Evolutionary conservation across 129 eudicot genomes (phyloP).

Genomic region (Ambrosia trifida): DNA sequence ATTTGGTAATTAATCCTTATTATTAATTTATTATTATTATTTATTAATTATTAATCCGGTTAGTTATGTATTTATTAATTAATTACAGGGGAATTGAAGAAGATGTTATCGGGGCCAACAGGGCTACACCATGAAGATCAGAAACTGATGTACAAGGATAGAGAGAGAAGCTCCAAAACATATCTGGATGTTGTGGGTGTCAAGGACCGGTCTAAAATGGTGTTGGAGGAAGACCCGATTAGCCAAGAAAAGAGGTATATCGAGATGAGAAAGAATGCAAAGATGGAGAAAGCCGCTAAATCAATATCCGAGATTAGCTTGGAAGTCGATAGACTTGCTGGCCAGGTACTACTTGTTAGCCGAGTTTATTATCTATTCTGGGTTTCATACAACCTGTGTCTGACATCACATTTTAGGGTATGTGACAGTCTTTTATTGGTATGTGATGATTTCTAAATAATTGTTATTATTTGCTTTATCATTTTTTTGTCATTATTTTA

Average conservation of each 20-base stretch:
- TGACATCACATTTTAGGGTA: no score
- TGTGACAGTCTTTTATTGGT: no score
- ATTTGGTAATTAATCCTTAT: constrained; percentile 51
- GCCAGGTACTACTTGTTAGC: constrained; percentile 52
- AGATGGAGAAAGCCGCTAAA: constrained; percentile 77
- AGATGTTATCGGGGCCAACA: constrained; percentile 82
- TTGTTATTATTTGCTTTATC: no score
- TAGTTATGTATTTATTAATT: background rate
- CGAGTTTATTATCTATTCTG: no score
- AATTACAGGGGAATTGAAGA: constrained; percentile 87
- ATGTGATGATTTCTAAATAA: no score
- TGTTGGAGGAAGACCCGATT: constrained; percentile 80
- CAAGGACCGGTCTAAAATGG: constrained; percentile 79
- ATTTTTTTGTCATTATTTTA: no score
- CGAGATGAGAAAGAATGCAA: constrained; percentile 78
- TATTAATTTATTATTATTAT: background rate
- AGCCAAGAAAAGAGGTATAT: constrained; percentile 79
- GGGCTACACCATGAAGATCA: constrained; percentile 93
- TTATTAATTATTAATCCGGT: background rate
- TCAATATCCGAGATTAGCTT: constrained; percentile 77
- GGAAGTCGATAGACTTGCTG: constrained; percentile 87
- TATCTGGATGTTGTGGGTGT: constrained; percentile 75
- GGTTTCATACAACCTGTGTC: no score
- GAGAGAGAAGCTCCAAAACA: constrained; percentile 67
- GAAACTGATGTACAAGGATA: constrained; percentile 66